These are phyloP conservation scores for Apiotrichum sp. DNA, from an alignment of 1,284 basidiomycete genomes.

Conservation along the genomic window DNA sequence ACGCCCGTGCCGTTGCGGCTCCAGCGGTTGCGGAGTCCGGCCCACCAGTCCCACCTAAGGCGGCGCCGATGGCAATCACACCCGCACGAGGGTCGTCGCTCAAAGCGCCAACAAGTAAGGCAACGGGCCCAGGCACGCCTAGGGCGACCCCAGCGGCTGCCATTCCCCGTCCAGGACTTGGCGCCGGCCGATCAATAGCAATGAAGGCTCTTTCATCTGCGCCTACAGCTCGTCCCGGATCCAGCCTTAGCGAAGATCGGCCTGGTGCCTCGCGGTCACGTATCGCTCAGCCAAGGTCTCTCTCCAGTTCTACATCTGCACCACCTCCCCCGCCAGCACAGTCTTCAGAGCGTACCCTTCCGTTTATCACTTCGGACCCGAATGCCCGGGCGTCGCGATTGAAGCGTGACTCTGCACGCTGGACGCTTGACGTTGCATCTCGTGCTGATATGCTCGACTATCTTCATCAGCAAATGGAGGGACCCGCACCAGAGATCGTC, in stretches of 20 bases:
- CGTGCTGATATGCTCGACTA: slow-evolving; percentile 79
- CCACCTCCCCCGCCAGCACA: slow-evolving; percentile 9
- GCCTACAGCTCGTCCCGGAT: slow-evolving; percentile 27
- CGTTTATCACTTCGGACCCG: slow-evolving; percentile 62
- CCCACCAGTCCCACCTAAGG: slow-evolving; percentile 7
- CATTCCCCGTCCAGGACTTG: slow-evolving; percentile 2
- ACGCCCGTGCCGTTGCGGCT: slow-evolving; percentile 45
- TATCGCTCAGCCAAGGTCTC: slow-evolving; percentile 12
- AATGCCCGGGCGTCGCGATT: slow-evolving; percentile 70
- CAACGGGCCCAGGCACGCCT: slow-evolving; percentile 2
- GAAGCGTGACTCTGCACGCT: slow-evolving; percentile 69
- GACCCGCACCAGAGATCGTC: slow-evolving; percentile 68
- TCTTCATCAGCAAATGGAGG: slow-evolving; percentile 87
- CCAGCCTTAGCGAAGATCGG: slow-evolving; percentile 26
- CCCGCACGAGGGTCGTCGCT: slow-evolving; percentile 20
- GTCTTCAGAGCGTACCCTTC: slow-evolving; percentile 30
- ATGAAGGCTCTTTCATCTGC: slow-evolving; percentile 41
- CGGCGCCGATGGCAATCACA: slow-evolving; percentile 12
- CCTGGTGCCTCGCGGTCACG: slow-evolving; percentile 24
- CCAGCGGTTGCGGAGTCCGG: slow-evolving; percentile 24
- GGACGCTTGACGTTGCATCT: slow-evolving; percentile 66
- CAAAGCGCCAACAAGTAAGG: slow-evolving; percentile 17
- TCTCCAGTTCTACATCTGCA: slow-evolving; percentile 19
- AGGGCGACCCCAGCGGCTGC: not conserved
- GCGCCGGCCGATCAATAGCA: slow-evolving; percentile 35